A percentile compares a stretch with the other conserved stretches of the same genome.
Conservation (phyloP, 768 basidiomycete species). For the Auricularia auricula-judae region DNA sequence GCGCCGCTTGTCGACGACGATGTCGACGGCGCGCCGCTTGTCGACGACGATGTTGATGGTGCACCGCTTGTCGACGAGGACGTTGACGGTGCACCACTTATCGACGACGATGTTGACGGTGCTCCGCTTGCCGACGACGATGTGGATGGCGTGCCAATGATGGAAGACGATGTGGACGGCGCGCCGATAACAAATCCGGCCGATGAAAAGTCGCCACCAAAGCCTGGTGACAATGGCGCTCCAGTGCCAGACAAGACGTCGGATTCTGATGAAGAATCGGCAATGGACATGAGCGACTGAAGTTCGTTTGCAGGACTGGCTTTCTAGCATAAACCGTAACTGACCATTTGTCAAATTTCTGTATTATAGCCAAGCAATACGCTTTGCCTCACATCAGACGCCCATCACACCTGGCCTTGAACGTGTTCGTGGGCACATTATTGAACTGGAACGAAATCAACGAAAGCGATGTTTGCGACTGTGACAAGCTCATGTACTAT, state of each 20-base stretch:
- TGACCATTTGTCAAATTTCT: too few relatives aligned
- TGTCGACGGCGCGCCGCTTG: slow-evolving; percentile 5
- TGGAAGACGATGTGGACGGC: neutral
- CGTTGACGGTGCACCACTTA: neutral
- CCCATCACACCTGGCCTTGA: too few relatives aligned
- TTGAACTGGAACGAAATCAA: neutral
- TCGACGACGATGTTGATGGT: neutral
- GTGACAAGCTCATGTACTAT: neutral
- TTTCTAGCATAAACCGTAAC: too few relatives aligned
- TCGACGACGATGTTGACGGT: neutral
- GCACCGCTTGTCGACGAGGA: neutral
- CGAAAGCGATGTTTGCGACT: neutral
- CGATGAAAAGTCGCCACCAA: too few relatives aligned
- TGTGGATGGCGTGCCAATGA: neutral
- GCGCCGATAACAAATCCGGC: neutral
- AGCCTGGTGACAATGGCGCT: too few relatives aligned
- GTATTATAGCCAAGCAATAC: too few relatives aligned
- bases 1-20: slow-evolving; percentile 7
- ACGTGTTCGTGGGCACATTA: neutral
- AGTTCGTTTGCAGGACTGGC: too few relatives aligned
- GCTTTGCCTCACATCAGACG: neutral
- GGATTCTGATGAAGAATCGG: too few relatives aligned
- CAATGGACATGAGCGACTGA: too few relatives aligned
- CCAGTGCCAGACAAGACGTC: too few relatives aligned
- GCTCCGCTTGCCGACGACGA: neutral